Evolutionary conservation across 352 stramenopile species (phyloP).

Genomic region (Pythium vanterpoolii): DNA sequence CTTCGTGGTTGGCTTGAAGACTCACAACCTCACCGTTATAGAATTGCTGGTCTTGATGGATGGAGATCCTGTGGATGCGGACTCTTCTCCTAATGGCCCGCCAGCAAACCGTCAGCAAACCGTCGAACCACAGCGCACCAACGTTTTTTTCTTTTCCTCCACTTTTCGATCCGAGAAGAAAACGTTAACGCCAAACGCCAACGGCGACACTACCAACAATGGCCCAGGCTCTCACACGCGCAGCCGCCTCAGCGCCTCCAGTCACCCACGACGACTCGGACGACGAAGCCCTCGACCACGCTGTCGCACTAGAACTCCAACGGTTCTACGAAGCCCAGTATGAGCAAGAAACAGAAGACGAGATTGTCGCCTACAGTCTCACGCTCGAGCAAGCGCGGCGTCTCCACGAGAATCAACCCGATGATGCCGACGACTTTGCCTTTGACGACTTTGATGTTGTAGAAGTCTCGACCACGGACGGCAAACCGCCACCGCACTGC

Average conservation of each 20-base stretch:
- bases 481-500: slow-evolving; percentile 44
- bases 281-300: background rate
- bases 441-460: slow-evolving; percentile 20
- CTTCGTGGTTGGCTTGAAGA: too few relatives aligned
- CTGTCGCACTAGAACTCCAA: slow-evolving; percentile 32
- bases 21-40: too few relatives aligned
- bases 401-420: slow-evolving; percentile 26
- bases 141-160: background rate
- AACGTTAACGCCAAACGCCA: too few relatives aligned
- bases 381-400: slow-evolving; percentile 36
- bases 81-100: too few relatives aligned
- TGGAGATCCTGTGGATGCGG: too few relatives aligned
- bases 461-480: slow-evolving; percentile 12
- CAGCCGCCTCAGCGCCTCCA: background rate
- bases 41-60: too few relatives aligned
- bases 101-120: too few relatives aligned
- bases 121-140: background rate
- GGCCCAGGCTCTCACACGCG: background rate
- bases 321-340: slow-evolving; percentile 33
- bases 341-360: slow-evolving; percentile 35
- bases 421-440: too few relatives aligned
- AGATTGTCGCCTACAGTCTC: slow-evolving; percentile 43
- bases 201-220: background rate
- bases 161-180: background rate
- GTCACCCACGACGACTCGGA: background rate